These are phyloP conservation scores for Verticillium klebahnii DNA, from an alignment of 2,329 filamentous ascomycete species.

Conservation along the genomic window DNA sequence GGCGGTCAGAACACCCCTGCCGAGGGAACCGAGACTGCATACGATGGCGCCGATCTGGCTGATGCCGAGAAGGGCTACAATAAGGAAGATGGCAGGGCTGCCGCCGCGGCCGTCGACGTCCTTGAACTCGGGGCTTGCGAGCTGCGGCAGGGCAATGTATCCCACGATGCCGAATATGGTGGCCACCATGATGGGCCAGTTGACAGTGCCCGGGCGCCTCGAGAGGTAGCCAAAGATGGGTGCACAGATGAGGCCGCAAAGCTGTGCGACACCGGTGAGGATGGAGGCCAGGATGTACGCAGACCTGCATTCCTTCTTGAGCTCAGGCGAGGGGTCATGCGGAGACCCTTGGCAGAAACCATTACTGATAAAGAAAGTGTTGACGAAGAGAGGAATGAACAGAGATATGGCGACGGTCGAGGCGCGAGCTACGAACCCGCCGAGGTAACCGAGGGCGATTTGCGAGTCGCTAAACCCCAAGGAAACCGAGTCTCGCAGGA, in stretches of 20 bases:
- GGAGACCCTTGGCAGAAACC: constrained; percentile 71
- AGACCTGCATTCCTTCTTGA: constrained; percentile 78
- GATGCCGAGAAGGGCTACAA: constrained; percentile 78
- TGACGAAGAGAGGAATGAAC: constrained; percentile 90
- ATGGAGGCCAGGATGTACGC: constrained; percentile 87
- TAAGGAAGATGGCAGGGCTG: constrained; percentile 63
- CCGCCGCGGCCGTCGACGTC: constrained; percentile 62
- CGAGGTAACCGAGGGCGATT: constrained; percentile 84
- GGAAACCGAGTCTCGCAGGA: constrained; percentile 58
- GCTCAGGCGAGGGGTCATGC: constrained; percentile 61
- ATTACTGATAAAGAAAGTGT: constrained; percentile 79
- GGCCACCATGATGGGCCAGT: constrained; percentile 69
- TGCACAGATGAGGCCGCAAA: constrained; percentile 78
- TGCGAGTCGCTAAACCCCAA: constrained; percentile 71
- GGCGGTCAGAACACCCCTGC: constrained; percentile 66
- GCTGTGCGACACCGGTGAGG: constrained; percentile 83
- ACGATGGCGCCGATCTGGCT: constrained; percentile 97
- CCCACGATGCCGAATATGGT: constrained; percentile 71
- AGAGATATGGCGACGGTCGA: constrained; percentile 93
- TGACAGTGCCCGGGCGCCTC: constrained; percentile 61
- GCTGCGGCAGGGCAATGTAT: constrained; percentile 70
- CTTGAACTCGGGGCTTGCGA: constrained; percentile 71
- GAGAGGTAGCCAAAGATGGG: constrained; percentile 84
- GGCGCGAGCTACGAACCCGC: constrained; percentile 89
- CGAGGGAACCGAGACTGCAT: constrained; percentile 85